These are phyloP conservation scores for Malus sieversii DNA, from an alignment of 306 rosid genomes.

Conservation along the genomic window DNA sequence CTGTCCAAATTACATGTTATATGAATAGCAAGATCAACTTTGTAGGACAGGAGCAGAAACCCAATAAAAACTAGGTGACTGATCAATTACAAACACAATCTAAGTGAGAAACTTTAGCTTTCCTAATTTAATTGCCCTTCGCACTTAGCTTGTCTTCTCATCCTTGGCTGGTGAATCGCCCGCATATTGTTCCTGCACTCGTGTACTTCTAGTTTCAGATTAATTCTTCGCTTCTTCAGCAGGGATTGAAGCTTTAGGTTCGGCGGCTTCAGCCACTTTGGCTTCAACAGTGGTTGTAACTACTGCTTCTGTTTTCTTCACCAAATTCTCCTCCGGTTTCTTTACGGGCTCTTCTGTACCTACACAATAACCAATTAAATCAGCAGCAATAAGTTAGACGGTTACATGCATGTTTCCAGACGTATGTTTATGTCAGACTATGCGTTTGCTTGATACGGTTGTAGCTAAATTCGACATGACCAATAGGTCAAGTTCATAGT, in stretches of 20 bases:
- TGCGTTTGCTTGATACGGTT: background rate
- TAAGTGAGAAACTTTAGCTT: background rate
- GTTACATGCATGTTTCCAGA: background rate
- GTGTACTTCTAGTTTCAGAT: background rate
- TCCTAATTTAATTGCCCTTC: background rate
- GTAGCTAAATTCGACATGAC: background rate
- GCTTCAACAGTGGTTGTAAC: background rate
- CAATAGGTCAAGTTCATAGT: background rate
- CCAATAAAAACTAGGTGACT: background rate
- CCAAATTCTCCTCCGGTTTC: slow-evolving; percentile 17
- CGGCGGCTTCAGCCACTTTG: background rate
- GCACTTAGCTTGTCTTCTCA: background rate
- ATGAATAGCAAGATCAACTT: background rate
- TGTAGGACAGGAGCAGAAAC: background rate
- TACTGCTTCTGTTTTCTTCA: slow-evolving; percentile 10
- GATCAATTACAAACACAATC: background rate
- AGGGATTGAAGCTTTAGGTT: slow-evolving; percentile 7
- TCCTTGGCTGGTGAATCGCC: slow-evolving; percentile 5
- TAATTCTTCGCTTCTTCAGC: slow-evolving; percentile 19
- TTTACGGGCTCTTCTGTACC: slow-evolving; percentile 19
- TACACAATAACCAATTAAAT: background rate
- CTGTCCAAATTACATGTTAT: background rate
- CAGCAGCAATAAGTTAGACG: background rate
- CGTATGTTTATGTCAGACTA: background rate
- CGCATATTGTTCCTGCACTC: slow-evolving; percentile 14